Conservation (phyloP, 768 basidiomycete species). For the Pleurotus djamor region DNA sequence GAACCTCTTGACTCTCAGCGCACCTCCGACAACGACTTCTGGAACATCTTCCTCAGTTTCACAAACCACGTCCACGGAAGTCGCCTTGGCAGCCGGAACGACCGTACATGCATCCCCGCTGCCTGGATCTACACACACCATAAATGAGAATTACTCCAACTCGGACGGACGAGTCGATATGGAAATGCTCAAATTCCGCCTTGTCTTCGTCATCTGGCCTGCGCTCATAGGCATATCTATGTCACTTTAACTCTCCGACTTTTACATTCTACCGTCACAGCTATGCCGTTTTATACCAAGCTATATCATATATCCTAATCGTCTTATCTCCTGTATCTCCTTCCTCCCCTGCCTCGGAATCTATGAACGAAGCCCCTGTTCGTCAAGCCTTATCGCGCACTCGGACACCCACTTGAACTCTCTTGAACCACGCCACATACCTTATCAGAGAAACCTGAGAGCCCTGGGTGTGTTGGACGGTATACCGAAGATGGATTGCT, state of each 20-base stretch:
- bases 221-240: conserved; percentile 54
- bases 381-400: too few relatives aligned
- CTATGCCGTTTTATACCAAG: too few relatives aligned
- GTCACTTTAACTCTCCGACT: conserved; percentile 36
- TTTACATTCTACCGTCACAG: too few relatives aligned
- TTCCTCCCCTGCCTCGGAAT: too few relatives aligned
- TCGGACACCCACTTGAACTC: too few relatives aligned
- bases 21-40: conserved; percentile 2
- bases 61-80: not conserved
- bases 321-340: too few relatives aligned
- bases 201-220: conserved; percentile 56
- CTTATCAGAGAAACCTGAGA: too few relatives aligned
- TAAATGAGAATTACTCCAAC: conserved; percentile 5
- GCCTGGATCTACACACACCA: conserved; percentile 7
- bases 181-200: conserved; percentile 38
- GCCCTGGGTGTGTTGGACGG: too few relatives aligned
- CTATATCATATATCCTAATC: too few relatives aligned
- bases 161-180: conserved; percentile 20
- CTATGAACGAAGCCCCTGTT: too few relatives aligned
- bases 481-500: too few relatives aligned
- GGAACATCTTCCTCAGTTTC: not conserved
- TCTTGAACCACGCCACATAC: too few relatives aligned
- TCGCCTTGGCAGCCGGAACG: conserved; percentile 7
- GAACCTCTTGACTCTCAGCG: conserved; percentile 1
- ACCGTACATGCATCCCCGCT: conserved; percentile 10